Conservation (phyloP, 805 yeast species). For the Ogataea parapolymorpha region DNA sequence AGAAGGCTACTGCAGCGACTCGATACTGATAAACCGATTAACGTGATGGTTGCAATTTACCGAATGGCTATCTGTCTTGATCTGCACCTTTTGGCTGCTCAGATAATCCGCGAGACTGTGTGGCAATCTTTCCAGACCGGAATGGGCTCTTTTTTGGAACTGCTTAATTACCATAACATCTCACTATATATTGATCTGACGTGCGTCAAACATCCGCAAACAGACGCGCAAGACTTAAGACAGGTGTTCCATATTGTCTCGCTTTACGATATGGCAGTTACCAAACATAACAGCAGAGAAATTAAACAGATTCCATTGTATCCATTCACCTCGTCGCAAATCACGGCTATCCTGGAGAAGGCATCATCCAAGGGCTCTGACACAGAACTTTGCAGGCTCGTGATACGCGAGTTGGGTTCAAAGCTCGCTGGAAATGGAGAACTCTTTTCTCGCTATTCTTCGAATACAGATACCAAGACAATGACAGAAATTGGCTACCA, state of each 20-base stretch:
- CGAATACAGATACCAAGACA: background rate
- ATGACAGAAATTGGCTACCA: conserved; percentile 14
- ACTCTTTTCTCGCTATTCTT: background rate
- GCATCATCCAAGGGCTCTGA: background rate
- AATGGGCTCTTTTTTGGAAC: background rate
- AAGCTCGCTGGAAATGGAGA: conserved; percentile 7
- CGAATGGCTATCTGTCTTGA: conserved; percentile 5
- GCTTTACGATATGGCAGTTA: conserved; percentile 11
- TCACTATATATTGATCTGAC: conserved; percentile 11
- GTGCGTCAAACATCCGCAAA: conserved; percentile 12
- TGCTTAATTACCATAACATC: conserved; percentile 7
- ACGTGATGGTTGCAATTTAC: conserved; percentile 3
- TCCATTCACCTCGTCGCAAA: conserved; percentile 10
- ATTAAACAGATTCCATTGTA: conserved; percentile 4
- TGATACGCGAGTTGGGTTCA: conserved; percentile 14
- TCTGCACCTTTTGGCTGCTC: background rate
- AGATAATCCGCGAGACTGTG: conserved; percentile 4
- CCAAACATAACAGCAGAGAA: conserved; percentile 7
- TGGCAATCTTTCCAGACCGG: background rate
- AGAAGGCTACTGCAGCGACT: background rate
- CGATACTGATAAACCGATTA: conserved; percentile 3
- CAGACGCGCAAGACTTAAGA: conserved; percentile 7
- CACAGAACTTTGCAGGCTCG: background rate
- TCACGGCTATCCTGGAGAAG: conserved; percentile 10
- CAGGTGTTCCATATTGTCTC: conserved; percentile 9